Evolutionary conservation across 2,329 filamentous ascomycete species (phyloP).

Genomic region (Colletotrichum sp.): DNA sequence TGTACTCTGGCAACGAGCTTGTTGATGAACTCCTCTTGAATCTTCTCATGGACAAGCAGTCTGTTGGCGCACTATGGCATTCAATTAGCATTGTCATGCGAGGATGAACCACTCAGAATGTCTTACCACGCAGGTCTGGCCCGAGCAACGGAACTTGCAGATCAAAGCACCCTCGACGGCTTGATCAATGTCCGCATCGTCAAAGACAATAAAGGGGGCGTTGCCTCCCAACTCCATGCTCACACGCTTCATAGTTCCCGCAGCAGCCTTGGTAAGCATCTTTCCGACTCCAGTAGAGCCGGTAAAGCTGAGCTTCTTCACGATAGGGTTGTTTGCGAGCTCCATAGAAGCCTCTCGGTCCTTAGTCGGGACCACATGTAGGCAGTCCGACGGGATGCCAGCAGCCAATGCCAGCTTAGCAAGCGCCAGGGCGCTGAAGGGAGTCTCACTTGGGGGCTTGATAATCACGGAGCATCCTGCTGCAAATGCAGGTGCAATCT

Average conservation of each 20-base stretch:
- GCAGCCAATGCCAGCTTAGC: slow-evolving; percentile 69
- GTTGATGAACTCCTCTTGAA: slow-evolving; percentile 62
- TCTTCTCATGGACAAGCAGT: slow-evolving; percentile 60
- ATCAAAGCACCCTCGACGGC: slow-evolving; percentile 71
- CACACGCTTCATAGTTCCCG: slow-evolving; percentile 74
- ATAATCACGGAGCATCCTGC: slow-evolving; percentile 75
- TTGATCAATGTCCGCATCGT: slow-evolving; percentile 72
- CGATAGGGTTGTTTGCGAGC: slow-evolving; percentile 35
- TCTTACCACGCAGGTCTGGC: slow-evolving; percentile 69
- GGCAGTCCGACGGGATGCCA: slow-evolving; percentile 70
- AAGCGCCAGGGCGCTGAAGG: slow-evolving; percentile 70
- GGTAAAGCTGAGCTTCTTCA: slow-evolving; percentile 78
- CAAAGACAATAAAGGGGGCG: slow-evolving; percentile 78
- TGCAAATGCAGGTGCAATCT: slow-evolving; percentile 59
- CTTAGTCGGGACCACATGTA: slow-evolving; percentile 41
- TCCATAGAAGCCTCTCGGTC: slow-evolving; percentile 21
- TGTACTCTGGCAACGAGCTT: slow-evolving; percentile 58
- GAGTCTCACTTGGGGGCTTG: slow-evolving; percentile 75
- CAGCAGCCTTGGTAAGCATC: slow-evolving; percentile 71
- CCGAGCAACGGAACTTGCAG: slow-evolving; percentile 75
- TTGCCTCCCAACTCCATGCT: slow-evolving; percentile 78
- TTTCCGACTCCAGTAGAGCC: slow-evolving; percentile 57
- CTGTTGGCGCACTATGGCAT: slow-evolving; percentile 51
- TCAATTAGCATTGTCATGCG: background rate
- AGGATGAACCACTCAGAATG: background rate